Base-by-base conservation (phyloP, 2,329 filamentous ascomycete genomes). In the Colletotrichum liriopes region DNA sequence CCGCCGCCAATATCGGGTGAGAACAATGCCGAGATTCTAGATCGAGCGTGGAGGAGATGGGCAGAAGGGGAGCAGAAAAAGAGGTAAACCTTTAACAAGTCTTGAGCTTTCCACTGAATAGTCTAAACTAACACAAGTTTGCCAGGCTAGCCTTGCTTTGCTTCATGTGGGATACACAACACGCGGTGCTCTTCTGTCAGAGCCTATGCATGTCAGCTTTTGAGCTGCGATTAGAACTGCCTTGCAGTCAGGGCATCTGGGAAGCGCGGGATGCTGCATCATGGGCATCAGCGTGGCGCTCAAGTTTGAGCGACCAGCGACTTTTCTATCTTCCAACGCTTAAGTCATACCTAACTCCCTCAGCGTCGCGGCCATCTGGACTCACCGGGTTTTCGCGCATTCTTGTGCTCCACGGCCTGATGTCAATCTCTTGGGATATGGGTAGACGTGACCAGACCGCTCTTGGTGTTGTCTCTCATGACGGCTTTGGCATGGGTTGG, bases 81-180 rank as follows among this genome's bases (percentile, higher is more conserved):
- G 78, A 85, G 89, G 81, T 86, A 76, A 41, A 74, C 64, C 29
- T 49, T 35, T 39, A 65, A 12, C 41, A 8, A 58, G 20, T 26
- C 11, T 26, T 16, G 16, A 3, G 0, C 1, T 2, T n/a, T 3
- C 0, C 2, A 14, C 18, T 1, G n/a, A 23, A n/a, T 5, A 45
- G 29, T 29, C 71, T 69, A 23, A 71, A 23, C 71, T 69, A 23
- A 71, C 43, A 52, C 18, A 37, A 23, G 7, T 6, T n/a, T 20
- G 26, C 20, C 39, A 86, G 85, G 64, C 79, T 90, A 0, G 88
- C 89, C 0, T 84, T 91, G 49, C 81, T 90, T 6, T 92, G 89
- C 76, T 92, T 92, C 77, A 88, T 92, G 82, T 92, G 90, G 90
- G 90, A 92, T 74, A 90, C 89, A 0, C 89, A 92, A 66, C 89